Conservation (phyloP, 148 eudicot species). For the Rheum nobile region DNA sequence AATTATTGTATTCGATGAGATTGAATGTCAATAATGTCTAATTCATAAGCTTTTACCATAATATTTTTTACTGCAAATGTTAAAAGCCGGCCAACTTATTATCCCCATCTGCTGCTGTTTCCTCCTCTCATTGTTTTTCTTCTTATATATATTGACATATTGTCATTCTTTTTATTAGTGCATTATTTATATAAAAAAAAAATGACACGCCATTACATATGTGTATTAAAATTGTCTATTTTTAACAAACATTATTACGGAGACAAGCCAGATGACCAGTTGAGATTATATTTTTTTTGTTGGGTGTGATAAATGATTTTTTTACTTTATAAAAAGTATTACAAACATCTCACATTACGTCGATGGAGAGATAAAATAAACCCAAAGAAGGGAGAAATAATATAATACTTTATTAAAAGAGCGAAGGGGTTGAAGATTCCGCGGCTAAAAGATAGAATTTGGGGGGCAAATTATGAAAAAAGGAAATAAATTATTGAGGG, state of each 20-base stretch:
- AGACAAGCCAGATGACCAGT: not conserved
- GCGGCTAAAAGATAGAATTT: slow-evolving; percentile 5
- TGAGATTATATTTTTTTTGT: not conserved
- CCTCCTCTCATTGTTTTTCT: slow-evolving; percentile 4
- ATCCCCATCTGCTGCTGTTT: slow-evolving; percentile 36
- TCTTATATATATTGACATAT: too few species aligned
- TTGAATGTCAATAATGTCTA: too few species aligned
- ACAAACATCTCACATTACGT: too few species aligned
- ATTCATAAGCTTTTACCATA: too few species aligned
- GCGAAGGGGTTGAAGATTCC: not conserved
- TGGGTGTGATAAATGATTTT: not conserved
- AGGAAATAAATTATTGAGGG: slow-evolving; percentile 16
- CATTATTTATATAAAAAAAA: not conserved
- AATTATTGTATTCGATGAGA: too few species aligned
- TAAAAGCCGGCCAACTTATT: slow-evolving; percentile 38
- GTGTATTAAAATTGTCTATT: not conserved
- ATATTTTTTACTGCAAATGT: too few species aligned
- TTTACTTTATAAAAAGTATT: too few species aligned
- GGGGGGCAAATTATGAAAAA: slow-evolving; percentile 9
- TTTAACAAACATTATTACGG: not conserved
- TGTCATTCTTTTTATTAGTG: not conserved
- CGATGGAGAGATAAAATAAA: not conserved
- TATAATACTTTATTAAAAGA: not conserved
- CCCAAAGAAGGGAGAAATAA: not conserved
- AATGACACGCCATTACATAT: not conserved